Evolutionary conservation across 192 early-diverging fungal genomes (phyloP), one percentile per base, ranked within the genome.

Genomic region (Linnemannia exigua): DNA sequence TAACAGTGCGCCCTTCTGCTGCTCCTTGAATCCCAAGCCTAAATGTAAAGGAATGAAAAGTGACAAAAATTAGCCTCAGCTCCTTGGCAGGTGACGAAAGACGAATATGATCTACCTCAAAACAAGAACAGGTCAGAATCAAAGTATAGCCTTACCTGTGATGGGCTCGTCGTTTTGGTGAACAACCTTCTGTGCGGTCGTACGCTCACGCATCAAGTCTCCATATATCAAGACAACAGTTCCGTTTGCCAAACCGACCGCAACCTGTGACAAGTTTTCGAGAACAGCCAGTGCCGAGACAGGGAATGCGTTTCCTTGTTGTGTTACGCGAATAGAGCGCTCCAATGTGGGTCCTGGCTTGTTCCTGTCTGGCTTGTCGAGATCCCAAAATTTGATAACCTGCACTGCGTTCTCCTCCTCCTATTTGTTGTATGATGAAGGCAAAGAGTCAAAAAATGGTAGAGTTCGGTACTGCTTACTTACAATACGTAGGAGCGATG

Each of bases 161-260:
- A 99, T 90, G 0, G 94, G 94, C 79, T 97, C 96, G 31, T 94
- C 91, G 16, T 95, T 94, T 76, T 97, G 93, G 88, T 97, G 94
- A 36, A 99, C 89, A 22, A 96, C 90, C 70, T 94, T 95, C 71
- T 95, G 91, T 78, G 96, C 97, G 0, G 93, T 95, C 47, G 93
- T 92, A 20, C 93, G 90, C 73, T 96, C 95, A 67, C 94, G 93
- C 46, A 92, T 92, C 20, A 98, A 88, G 83, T 97, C 96, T 8
- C 97, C 96, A 46, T 95, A 92, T 22, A 96, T 92, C 46, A 97
- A 88, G 28, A 98, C 88, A 0, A 98, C 97, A 5, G 95, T 93
- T 17, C 98, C 98, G 79, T 97, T 98, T 31, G 96, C 96, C 75
- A 99, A 89, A 5, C 97, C 98, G 46, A 98, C 89, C 19, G 98